Percentiles rank a stretch among this genome's conserved stretches.
Conservation (phyloP, 2,329 filamentous ascomycete species). For the Aspergillus pseudotamarii region DNA sequence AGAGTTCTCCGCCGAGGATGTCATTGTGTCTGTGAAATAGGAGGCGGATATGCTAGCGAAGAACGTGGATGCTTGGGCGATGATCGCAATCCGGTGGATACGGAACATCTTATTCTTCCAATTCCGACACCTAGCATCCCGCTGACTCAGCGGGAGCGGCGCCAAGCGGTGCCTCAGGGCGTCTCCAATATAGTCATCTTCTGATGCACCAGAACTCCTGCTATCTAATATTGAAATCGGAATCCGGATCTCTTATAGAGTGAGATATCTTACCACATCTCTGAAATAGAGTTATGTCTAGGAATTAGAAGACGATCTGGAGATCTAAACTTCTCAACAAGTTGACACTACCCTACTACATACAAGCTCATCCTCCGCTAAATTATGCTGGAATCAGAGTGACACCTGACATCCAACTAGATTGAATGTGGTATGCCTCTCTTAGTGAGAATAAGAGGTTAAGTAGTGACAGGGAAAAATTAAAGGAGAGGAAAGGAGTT, state of each 20-base stretch:
- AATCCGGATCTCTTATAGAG: too few relatives aligned
- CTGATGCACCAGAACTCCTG: too few relatives aligned
- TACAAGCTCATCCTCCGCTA: background rate
- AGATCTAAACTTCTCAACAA: too few relatives aligned
- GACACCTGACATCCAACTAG: background rate
- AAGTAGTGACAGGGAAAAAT: background rate
- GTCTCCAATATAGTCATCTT: background rate
- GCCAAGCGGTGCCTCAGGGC: background rate
- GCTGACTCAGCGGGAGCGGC: background rate
- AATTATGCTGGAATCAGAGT: background rate
- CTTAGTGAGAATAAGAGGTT: background rate
- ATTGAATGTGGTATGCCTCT: background rate
- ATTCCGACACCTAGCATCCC: background rate
- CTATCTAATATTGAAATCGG: too few relatives aligned
- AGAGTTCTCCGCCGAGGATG: background rate
- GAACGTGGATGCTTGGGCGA: background rate
- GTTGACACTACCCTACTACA: too few relatives aligned
- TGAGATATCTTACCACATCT: too few relatives aligned
- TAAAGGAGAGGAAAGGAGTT: background rate
- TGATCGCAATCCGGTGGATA: background rate
- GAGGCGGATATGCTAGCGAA: background rate
- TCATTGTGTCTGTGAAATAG: conserved; percentile 1
- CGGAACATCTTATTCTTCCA: background rate
- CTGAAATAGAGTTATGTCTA: too few relatives aligned
- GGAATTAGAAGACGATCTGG: too few relatives aligned